Percentiles rank a stretch among this genome's conserved stretches.
Evolutionary conservation across 345 rosid species (phyloP).

Genomic region (Populus pruinosa): DNA sequence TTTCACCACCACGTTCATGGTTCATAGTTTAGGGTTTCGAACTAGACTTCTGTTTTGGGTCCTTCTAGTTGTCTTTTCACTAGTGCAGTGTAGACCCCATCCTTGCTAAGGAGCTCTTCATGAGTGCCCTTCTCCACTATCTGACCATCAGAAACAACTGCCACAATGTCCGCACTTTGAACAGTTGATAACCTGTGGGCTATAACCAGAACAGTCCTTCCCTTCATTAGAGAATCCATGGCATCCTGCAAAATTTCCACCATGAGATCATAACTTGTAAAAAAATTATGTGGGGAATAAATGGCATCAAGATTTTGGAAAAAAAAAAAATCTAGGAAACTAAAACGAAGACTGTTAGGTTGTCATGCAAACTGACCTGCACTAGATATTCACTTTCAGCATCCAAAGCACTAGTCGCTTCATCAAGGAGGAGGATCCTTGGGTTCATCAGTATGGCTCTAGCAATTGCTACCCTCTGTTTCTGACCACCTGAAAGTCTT

Average conservation of each 20-base stretch:
- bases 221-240: constrained; percentile 89
- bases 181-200: constrained; percentile 90
- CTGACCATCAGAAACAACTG: constrained; percentile 72
- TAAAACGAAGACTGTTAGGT: not conserved
- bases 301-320: not conserved
- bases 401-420: constrained; percentile 96
- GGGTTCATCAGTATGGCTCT: constrained; percentile 92
- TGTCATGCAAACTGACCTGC: constrained; percentile 45
- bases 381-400: constrained; percentile 95
- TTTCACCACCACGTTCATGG: not conserved
- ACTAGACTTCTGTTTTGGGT: constrained; percentile 10
- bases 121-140: constrained; percentile 39
- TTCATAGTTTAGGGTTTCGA: not conserved
- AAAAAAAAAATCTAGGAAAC: not conserved
- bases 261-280: constrained; percentile 3
- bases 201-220: constrained; percentile 91
- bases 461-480: constrained; percentile 87
- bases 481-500: constrained; percentile 95
- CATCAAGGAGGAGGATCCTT: constrained; percentile 72
- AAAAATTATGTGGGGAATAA: not conserved
- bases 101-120: constrained; percentile 34
- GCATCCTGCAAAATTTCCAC: constrained; percentile 60
- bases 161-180: constrained; percentile 69
- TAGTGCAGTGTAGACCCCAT: constrained; percentile 55
- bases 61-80: constrained; percentile 54